A percentile compares a stretch with the other conserved stretches of the same genome.
Conservation (phyloP, 768 basidiomycete species). For the Boletus reticulatus region DNA sequence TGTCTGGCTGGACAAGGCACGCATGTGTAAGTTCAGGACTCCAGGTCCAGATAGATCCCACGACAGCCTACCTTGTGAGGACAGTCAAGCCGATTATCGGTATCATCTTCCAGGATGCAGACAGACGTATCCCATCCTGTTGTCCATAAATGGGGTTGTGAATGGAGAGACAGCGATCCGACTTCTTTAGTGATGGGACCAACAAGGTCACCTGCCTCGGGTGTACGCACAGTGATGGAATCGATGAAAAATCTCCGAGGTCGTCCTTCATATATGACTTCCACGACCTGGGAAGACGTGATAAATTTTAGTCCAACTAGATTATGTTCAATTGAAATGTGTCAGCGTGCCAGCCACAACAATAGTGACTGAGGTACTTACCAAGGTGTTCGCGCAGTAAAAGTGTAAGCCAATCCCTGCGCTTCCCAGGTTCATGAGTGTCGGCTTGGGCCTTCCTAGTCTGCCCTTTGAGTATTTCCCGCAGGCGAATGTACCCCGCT, state of each 20-base stretch:
- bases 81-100: conserved; percentile 24
- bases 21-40: conserved; percentile 16
- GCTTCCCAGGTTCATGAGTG: conserved; percentile 31
- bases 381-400: conserved; percentile 68
- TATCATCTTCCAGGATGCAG: conserved; percentile 34
- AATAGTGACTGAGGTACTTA: conserved; percentile 30
- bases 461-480: conserved; percentile 38
- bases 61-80: conserved; percentile 34
- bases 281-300: conserved; percentile 55
- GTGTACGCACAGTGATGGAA: conserved; percentile 38
- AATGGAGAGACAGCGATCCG: conserved; percentile 42
- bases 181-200: conserved; percentile 42
- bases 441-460: conserved; percentile 20
- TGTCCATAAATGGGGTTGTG: conserved; percentile 50
- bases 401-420: conserved; percentile 65
- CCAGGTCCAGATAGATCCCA: conserved; percentile 4
- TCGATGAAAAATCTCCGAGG: conserved; percentile 55
- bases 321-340: conserved; percentile 2
- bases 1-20: conserved; percentile 35
- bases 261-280: conserved; percentile 62
- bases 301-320: conserved; percentile 74
- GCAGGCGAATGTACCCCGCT: conserved; percentile 52
- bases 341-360: conserved; percentile 2
- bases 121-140: conserved; percentile 70
- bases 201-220: conserved; percentile 16